Evolutionary conservation across 2,329 filamentous ascomycete genomes (phyloP), one percentile per base, ranked within the genome.

Genomic region (Phialemoniopsis sp.): DNA sequence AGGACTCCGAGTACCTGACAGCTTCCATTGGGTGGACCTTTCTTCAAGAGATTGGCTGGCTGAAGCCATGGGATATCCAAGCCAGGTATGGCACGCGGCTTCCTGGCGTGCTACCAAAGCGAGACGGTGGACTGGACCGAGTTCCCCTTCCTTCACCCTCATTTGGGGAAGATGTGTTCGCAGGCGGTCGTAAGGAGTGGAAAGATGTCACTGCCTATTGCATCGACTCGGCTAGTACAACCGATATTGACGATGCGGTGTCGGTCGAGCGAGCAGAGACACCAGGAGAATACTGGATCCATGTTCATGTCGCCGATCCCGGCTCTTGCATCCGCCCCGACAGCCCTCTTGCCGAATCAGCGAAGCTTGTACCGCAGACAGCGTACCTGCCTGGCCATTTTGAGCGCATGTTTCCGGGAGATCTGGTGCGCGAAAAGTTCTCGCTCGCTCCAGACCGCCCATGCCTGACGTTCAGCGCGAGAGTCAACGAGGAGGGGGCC

Each of bases 221-320:
- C 48, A 86, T 94, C 43, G 87, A 94, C 53, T 72, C 76, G 19
- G 68, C 71, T 15, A 63, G 62, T 29, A 85, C 88, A 0, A 66
- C 73, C 19, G 80, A 91, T 49, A 85, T 93, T 42, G 87, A 94
- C 49, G 87, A 94, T 54, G 87, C 82, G 2, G 63, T 94, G 8
- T 91, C 87, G 1, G 54, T 93, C 8, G 82, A 89, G 53, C 57
- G 61, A 34, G 74, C 82, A 2, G 60, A 67, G 4, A 64, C 59
- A 14, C 45, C 69, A 15, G 56, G 69, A 37, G 70, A 85, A 47
- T 79, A 77, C 52, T 93, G 87, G 87, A 67, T 91, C 21, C 86
- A 89, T 53, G 63, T 89, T 26, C 87, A 93, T 56, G 75, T 86
- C 32, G 87, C 88, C 13, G 88, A 93, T 52, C 87, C 87, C 8